phyloP scores from a whole-genome alignment of 495 filamentous ascomycete species.

The Collariella sp. region DNA sequence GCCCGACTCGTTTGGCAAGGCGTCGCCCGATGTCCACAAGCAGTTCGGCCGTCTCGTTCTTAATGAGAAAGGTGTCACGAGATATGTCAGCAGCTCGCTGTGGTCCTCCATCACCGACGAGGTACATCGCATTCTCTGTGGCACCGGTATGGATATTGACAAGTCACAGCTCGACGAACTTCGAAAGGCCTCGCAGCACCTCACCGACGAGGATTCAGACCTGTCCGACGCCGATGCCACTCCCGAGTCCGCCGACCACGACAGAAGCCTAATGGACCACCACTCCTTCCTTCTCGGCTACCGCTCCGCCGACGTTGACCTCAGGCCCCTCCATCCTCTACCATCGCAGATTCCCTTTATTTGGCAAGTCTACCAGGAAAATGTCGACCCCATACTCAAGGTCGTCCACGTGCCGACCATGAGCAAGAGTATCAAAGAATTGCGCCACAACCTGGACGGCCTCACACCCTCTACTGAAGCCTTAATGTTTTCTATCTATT shows the following conservation, averaged over 20 bases:
- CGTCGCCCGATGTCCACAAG: constrained; percentile 44
- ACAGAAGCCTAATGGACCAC: constrained; percentile 42
- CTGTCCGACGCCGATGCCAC: constrained; percentile 46
- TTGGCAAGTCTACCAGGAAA: constrained; percentile 61
- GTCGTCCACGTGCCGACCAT: constrained; percentile 57
- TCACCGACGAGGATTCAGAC: constrained; percentile 60
- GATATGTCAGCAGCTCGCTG: constrained; percentile 82
- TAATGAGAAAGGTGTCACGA: constrained; percentile 64
- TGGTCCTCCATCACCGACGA: constrained; percentile 87
- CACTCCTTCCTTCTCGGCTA: constrained; percentile 65
- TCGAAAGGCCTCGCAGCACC: constrained; percentile 57
- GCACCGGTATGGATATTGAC: constrained; percentile 9
- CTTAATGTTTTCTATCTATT: constrained; percentile 72
- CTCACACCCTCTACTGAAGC: constrained; percentile 58
- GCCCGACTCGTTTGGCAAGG: constrained; percentile 17
- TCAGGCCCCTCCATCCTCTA: constrained; percentile 45
- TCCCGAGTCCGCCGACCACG: constrained; percentile 30
- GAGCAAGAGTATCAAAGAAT: constrained; percentile 37
- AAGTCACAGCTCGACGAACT: constrained; percentile 56
- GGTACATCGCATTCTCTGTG: constrained; percentile 25
- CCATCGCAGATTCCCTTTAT: constrained; percentile 55
- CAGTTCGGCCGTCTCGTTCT: constrained; percentile 77
- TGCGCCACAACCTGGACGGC: constrained; percentile 43
- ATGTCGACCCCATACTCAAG: constrained; percentile 64
- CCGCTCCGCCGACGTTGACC: constrained; percentile 47